Base-by-base conservation (phyloP, 2,329 filamentous ascomycete species). In the Ophiocordyceps camponoti-rufipedis region DNA sequence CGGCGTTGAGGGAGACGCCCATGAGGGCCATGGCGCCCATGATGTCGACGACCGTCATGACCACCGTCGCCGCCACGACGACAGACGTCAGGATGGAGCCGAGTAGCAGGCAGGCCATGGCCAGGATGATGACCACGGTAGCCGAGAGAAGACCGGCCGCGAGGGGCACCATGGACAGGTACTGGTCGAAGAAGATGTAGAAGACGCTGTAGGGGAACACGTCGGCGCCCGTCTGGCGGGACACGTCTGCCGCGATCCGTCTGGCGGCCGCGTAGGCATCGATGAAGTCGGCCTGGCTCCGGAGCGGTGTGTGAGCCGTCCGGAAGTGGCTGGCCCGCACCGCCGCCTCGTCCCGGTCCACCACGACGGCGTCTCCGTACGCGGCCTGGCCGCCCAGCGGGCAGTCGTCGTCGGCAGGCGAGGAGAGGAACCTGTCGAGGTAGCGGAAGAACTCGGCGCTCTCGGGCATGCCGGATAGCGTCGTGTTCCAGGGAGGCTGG, bases 181-280 rank as follows among this genome's bases (percentile, higher is more conserved):
- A 98, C 60, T 96, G 91, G 59, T 98, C 91, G 60, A 98, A 98
- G 74, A 96, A 98, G 60, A 98, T 88, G 67, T 98, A 98, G 61
- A 94, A 94, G 49, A 95, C 81, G 53, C 85, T 93, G 67, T 98
- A 98, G 0, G 91, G 86, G 71, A 98, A 98, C 3, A 98, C 80
- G 23, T 91, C 80, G 19, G 85, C 77, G 5, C 79, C 75, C 5
- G 87, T 88, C 44, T 73, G 70, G 45, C 74, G 63, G 13, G 73
- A 80, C 44, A 98, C 80, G 28, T 83, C 81, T 12, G 78, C 66
- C 0, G 89, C 80, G 50, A 98, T 94, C 48, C 91, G 84, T 16
- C 89, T 83, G 3, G 91, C 91, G 1, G 89, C 78, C 5, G 82
- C 78, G 60, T 96, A 95, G 0, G 91, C 86, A 28, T 78, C 72